Percentiles rank a stretch among this genome's conserved stretches.
Conservation (phyloP, 1,284 basidiomycete species). For the Veloboletus limbatus region DNA sequence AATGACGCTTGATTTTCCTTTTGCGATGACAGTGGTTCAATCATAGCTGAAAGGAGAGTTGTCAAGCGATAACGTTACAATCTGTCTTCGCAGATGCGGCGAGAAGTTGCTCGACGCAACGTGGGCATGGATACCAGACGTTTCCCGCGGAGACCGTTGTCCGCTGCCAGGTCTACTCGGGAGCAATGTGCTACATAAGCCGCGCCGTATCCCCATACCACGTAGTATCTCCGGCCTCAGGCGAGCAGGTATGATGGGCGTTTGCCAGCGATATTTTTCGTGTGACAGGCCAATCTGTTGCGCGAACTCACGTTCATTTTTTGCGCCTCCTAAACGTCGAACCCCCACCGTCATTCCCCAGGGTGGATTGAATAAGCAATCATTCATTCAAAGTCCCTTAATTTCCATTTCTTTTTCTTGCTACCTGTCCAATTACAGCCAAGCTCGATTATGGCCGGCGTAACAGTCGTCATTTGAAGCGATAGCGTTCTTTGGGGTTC, state of each 20-base stretch:
- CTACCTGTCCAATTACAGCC: conserved; percentile 5
- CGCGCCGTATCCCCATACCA: conserved; percentile 26
- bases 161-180: conserved; percentile 15
- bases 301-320: not conserved
- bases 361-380: conserved; percentile 5
- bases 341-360: conserved; percentile 23
- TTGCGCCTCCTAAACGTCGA: conserved; percentile 21
- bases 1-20: conserved; percentile 14
- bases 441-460: not conserved
- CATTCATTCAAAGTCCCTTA: conserved; percentile 12
- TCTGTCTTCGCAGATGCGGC: conserved; percentile 12
- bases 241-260: conserved; percentile 6
- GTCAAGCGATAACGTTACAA: conserved; percentile 26
- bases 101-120: conserved; percentile 23
- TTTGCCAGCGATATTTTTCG: conserved; percentile 9
- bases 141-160: conserved; percentile 33
- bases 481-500: conserved; percentile 10
- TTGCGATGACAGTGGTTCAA: conserved; percentile 12
- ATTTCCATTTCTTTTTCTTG: conserved; percentile 18
- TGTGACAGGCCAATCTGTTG: not conserved
- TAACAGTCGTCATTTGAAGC: conserved; percentile 16
- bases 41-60: conserved; percentile 11
- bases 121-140: conserved; percentile 33
- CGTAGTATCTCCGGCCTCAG: conserved; percentile 21
- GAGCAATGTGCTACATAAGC: conserved; percentile 7